phyloP scores from a whole-genome alignment of 2,329 filamentous ascomycete species.

The Parasarocladium wereldwijsianum region DNA sequence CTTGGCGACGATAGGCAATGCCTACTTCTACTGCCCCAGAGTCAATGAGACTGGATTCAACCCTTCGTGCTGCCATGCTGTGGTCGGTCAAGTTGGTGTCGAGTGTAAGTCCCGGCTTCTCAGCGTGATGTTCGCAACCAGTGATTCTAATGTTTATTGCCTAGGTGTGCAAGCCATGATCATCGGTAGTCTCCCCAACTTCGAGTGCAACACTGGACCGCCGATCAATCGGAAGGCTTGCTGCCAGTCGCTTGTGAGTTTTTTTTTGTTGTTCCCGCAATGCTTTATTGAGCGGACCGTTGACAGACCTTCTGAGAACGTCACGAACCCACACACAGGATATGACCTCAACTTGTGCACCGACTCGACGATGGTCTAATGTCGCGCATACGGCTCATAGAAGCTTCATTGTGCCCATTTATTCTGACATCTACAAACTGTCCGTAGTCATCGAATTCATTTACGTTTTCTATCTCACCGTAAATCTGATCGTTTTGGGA shows the following conservation, averaged over 20 bases:
- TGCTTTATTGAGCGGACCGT: not conserved
- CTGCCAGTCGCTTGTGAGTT: not conserved
- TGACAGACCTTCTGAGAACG: not conserved
- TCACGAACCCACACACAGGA: not conserved
- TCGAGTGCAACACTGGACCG: not conserved
- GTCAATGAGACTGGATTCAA: conserved; percentile 1
- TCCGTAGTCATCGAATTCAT: no score
- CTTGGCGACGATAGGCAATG: no score
- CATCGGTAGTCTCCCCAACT: conserved; percentile 1
- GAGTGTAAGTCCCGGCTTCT: not conserved
- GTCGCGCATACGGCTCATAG: not conserved
- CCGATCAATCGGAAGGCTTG: not conserved
- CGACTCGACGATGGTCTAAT: not conserved
- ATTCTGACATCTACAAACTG: no score
- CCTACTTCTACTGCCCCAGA: not conserved
- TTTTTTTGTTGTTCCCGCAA: not conserved
- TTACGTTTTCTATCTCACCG: no score
- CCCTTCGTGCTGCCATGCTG: conserved; percentile 1
- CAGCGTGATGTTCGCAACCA: not conserved
- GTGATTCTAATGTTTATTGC: not conserved
- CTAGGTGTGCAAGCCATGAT: not conserved
- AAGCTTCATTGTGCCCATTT: no score
- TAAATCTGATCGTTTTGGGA: no score
- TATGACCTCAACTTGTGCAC: not conserved
- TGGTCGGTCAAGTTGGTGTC: not conserved